Base-by-base conservation (phyloP, 1,284 basidiomycete species). In the Ustilago tritici region DNA sequence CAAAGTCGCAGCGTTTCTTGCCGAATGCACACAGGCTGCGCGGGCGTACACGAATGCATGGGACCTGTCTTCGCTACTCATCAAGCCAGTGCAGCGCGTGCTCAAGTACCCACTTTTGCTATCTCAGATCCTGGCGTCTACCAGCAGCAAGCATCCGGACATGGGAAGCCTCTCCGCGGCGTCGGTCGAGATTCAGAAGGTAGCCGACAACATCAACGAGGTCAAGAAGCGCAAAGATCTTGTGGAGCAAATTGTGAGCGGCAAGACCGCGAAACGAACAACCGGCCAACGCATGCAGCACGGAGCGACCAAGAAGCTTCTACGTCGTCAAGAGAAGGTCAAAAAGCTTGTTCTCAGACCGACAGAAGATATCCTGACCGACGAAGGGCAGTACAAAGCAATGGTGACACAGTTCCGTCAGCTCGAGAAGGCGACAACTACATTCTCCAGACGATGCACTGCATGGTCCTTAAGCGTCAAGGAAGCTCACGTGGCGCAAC, bases 11-110 rank as follows among this genome's bases (percentile, higher is more conserved):
- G 70, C 76, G 4, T 88, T 87, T 70, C 56, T 87, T 6, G 70
- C 74, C 54, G 86, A 88, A 49, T 87, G 86, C 80, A 85, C 84
- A 28, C 84, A 81, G 54, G 70, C 71, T 14, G 83, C 84, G n/a
- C 77, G 83, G 9, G 57, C 69, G 19, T 75, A 84, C 17, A 87
- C 94, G 0, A 93, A 95, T 81, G 93, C 95, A 1, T 98, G 95
- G 95, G 95, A 98, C 86, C 90, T 98, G 52, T 90, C 93, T 8
- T 96, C 94, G 1, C 90, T 97, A 70, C 91, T 97, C 69, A 97
- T 95, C 86, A 88, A 88, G 70, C 87, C 87, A 3, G 87, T 87
- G 2, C 87, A 87, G 74, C 84, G 87, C 6, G 85, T 86, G 43
- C 83, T 85, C 79, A 97, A 96, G 86, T 98, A 98, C 84, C 92